Base-by-base conservation (phyloP, 1,284 basidiomycete species). In the Puccinia triticina region DNA sequence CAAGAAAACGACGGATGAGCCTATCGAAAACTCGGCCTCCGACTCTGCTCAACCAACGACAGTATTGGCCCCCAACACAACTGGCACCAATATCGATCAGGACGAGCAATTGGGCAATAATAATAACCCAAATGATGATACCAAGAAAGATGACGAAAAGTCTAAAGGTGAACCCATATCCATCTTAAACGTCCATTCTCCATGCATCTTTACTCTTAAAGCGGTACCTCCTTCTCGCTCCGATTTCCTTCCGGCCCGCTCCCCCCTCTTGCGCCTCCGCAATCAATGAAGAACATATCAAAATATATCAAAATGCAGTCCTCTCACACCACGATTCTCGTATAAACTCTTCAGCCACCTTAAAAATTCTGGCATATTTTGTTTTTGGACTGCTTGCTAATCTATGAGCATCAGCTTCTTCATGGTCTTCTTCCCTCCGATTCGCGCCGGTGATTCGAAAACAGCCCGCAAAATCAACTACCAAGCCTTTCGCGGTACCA, bases 401-500 rank as follows among this genome's bases (percentile, higher is more conserved):
- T 71, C 77, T 23, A 37, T 57, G 59, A 79, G 57, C 57, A 43
- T 81, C 61, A 82, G 81, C 81, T 71, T 82, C 81, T 67, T 71
- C 81, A 43, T 82, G 81, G 81, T 82, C 81, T 69, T 82, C 81
- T 43, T 82, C 81, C 46, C 81, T 82, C 48, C 81, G 81, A 32
- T 82, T 82, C 59, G 81, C 81, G 18, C 81, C 81, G 29, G 81
- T 82, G 23, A 82, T 82, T 21, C 73, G 81, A 53, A 82, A 82
- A 50, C 81, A 73, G 48, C 71, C 74, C 26, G 50, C 73, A 16
- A 82, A 82, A 37, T 77, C 81, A 4, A 37, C 74, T 16, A 46
- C 64, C 40, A 82, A 77, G 40, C 73, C 66, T 61, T 77, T 82
- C 53, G 74, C 81, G 37, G 74, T 82, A 2, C 81, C 81, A 5